Evolutionary conservation across 768 basidiomycete genomes (phyloP), one percentile per base, ranked within the genome.

Genomic region (Hydnum rufescens): DNA sequence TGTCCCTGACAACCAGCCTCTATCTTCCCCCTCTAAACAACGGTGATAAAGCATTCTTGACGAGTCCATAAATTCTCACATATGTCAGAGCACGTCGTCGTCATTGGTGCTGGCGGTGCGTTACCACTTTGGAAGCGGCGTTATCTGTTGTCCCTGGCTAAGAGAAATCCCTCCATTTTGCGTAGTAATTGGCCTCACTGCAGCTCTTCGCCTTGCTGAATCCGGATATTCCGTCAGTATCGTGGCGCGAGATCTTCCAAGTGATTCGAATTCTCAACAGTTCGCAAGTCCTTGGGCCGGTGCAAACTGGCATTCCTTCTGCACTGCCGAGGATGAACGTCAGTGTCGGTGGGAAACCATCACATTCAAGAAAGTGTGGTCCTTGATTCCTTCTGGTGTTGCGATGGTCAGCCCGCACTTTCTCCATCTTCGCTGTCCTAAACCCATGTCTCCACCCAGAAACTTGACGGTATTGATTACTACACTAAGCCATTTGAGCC

Each of bases 221-320:
- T 50, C 57, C 29, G 61, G 42, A 6, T 54, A 63, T 34, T 53
- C 55, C 34, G 49, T 54, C 36, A 49, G 42, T n/a, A 56, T 69
- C 22, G 58, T 69, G 26, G 68, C 69, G 8, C 58, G 67, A 32
- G 69, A 69, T 57, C 58, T 67, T 60, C 69, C 68, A 0, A 64
- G 65, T 60, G 54, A 54, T 55, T 18, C 28, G 8, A 63, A 63
- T 43, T 72, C 70, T 3, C 69, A 71, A 50, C 69, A 64, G 3
- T 73, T 69, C 63, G 65, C 72, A 5, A 73, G 69, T 51, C 73
- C 73, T n/a, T 74, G 72, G 62, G 71, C 73, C 26, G 44, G 44
- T 13, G 44, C 44, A 13, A 26, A 47, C 44, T 47, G 44, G 44
- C 25, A 47, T 26, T 47, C 44, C 26, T 47, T 47, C 25, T 8